Evolutionary conservation across 208 protist genomes (phyloP).

Genomic region (Trypanosoma conorhini): DNA sequence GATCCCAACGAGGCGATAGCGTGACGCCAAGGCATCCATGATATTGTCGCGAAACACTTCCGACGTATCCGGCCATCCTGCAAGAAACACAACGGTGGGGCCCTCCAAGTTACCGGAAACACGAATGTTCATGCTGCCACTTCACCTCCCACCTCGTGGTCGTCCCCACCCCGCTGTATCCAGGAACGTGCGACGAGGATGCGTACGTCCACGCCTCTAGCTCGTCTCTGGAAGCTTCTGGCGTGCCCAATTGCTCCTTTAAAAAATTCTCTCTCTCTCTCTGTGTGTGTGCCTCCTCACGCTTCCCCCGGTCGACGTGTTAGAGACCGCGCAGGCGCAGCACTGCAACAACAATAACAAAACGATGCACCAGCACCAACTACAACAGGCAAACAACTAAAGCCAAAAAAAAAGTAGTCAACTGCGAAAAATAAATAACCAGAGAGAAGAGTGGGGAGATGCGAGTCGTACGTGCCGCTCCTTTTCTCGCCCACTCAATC

Average conservation of each 20-base stretch:
- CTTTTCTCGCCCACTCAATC: background rate
- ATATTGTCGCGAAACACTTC: conserved; percentile 78
- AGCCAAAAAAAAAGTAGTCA: background rate
- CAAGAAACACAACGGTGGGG: conserved; percentile 68
- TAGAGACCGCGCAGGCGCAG: background rate
- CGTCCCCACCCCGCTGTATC: background rate
- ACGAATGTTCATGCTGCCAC: conserved; percentile 61
- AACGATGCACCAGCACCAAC: background rate
- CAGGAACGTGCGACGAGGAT: background rate
- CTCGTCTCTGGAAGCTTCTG: background rate
- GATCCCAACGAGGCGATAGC: conserved; percentile 71
- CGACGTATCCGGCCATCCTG: conserved; percentile 75
- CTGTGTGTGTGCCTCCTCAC: background rate
- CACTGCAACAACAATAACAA: conserved; percentile 2
- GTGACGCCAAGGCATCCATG: conserved; percentile 41
- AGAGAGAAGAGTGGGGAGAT: conserved; percentile 13
- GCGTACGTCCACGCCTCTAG: background rate
- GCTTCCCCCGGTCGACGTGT: background rate
- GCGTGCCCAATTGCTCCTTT: background rate
- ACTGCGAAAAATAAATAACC: conserved; percentile 8
- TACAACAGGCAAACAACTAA: background rate
- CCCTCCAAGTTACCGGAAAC: conserved; percentile 72
- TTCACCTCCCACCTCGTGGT: background rate
- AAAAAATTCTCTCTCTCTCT: no score
- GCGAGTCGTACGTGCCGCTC: background rate